Conservation (phyloP, 371 early-diverging fungal species). For the Mortierella sp. region DNA sequence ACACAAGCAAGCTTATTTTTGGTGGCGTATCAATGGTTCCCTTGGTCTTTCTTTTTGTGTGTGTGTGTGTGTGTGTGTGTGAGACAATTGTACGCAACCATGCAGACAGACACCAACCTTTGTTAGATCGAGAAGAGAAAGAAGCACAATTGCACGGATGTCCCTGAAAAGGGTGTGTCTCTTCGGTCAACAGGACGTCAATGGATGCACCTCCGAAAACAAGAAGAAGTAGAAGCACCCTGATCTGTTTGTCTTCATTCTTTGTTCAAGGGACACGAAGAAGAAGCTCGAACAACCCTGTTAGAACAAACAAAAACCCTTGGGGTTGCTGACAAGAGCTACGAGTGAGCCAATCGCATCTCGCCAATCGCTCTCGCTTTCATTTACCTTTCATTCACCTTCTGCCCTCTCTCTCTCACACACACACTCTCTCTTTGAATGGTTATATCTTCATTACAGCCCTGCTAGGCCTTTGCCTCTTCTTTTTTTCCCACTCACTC, state of each 20-base stretch:
- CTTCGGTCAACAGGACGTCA: neutral
- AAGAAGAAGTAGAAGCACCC: neutral
- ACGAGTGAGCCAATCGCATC: neutral
- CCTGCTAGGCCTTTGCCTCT: neutral
- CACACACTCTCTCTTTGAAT: neutral
- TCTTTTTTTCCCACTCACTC: neutral
- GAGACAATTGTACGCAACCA: neutral
- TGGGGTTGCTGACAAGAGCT: neutral
- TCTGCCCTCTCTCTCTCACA: neutral
- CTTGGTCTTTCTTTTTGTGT: neutral
- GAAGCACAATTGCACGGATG: neutral
- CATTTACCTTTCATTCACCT: neutral
- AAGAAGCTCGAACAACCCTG: no score
- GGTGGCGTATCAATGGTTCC: neutral
- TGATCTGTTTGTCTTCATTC: neutral
- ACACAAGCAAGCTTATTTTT: neutral
- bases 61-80: neutral
- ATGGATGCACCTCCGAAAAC: neutral
- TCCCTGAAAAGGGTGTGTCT: slow-evolving; percentile 9
- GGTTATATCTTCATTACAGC: neutral
- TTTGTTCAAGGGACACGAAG: no score
- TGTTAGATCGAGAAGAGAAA: slow-evolving; percentile 3
- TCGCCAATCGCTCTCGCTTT: neutral
- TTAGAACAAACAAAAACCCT: neutral
- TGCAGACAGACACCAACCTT: neutral